Conservation (phyloP, 2,329 filamentous ascomycete species). For the Escovopsis sp. region DNA sequence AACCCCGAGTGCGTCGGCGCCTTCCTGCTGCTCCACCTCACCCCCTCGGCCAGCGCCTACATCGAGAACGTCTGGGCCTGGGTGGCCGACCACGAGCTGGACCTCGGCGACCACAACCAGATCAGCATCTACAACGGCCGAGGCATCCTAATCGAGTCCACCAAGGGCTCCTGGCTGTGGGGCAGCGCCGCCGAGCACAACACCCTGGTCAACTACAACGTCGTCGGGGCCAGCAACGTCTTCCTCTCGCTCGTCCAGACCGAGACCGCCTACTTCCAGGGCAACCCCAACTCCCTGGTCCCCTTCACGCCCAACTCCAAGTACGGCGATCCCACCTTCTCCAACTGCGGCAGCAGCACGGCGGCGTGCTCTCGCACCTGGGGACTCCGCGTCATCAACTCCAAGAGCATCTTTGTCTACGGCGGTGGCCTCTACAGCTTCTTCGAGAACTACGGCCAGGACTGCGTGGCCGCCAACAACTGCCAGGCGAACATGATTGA, state of each 20-base stretch:
- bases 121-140: constrained; percentile 82
- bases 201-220: constrained; percentile 70
- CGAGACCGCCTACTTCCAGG: constrained; percentile 80
- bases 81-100: constrained; percentile 83
- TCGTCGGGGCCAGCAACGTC: constrained; percentile 61
- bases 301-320: constrained; percentile 46
- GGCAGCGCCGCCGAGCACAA: constrained; percentile 57
- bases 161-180: constrained; percentile 65
- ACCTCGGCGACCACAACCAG: constrained; percentile 57
- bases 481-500: constrained; percentile 71
- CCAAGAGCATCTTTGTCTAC: constrained; percentile 51
- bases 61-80: constrained; percentile 86
- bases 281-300: constrained; percentile 58
- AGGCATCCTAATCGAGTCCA: constrained; percentile 64
- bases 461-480: constrained; percentile 49
- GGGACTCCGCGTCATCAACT: constrained; percentile 59
- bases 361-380: constrained; percentile 53
- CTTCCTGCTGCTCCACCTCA: constrained; percentile 56
- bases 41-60: constrained; percentile 51
- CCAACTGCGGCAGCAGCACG: constrained; percentile 31
- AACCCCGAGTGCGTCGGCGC: constrained; percentile 58
- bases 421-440: constrained; percentile 69
- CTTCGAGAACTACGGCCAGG: constrained; percentile 68
- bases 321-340: constrained; percentile 57
- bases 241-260: constrained; percentile 78